Base-by-base conservation (phyloP, 1,284 basidiomycete genomes). In the Rhodotorula sp. region DNA sequence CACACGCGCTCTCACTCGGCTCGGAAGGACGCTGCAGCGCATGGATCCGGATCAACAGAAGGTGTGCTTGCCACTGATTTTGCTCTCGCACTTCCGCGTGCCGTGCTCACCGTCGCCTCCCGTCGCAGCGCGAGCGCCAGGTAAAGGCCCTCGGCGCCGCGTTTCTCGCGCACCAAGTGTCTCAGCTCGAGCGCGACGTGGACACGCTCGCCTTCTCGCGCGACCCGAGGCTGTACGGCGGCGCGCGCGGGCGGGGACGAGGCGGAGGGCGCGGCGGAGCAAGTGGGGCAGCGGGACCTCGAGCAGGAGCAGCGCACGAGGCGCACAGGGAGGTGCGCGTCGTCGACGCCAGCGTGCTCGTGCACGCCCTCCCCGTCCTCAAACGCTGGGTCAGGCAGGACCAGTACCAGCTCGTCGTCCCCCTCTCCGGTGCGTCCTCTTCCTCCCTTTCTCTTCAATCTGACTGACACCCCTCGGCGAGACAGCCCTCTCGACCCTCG, bases 81-180 rank as follows among this genome's bases (percentile, higher is more conserved):
- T 2, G 19, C n/a, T n/a, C 13, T 17, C 13, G 8, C 34, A 8
- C 34, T n/a, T 14, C 4, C 19, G 2, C 45, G 5, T 19, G 19
- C 17, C 21, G 17, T 34, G 25, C 42, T 50, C 10, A 25, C 45
- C 25, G 14, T n/a, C 54, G 34, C 25, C 23, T 42, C n/a, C 7
- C 27, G 34, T 34, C 34, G n/a, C 71, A 70, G 71, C 64, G 64
- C 3, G 67, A 73, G 12, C 61, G 59, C 21, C 65, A 66, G 46
- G 59, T 52, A 5, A 73, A 71, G 23, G 69, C 74, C 0, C 59
- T 75, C 53, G 74, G 74, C 23, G 70, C 72, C 16, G 74, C 74
- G 7, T 75, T 75, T 58, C 74, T 75, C 53, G 66, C 74, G 8
- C 74, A 75, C 64, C 72, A 69, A 46, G 74, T 75, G 53, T 64